Percentiles rank a stretch among this genome's conserved stretches.
These are phyloP conservation scores for Xylaria sp. DNA, from an alignment of 2,329 filamentous ascomycete genomes.

Conservation along the genomic window DNA sequence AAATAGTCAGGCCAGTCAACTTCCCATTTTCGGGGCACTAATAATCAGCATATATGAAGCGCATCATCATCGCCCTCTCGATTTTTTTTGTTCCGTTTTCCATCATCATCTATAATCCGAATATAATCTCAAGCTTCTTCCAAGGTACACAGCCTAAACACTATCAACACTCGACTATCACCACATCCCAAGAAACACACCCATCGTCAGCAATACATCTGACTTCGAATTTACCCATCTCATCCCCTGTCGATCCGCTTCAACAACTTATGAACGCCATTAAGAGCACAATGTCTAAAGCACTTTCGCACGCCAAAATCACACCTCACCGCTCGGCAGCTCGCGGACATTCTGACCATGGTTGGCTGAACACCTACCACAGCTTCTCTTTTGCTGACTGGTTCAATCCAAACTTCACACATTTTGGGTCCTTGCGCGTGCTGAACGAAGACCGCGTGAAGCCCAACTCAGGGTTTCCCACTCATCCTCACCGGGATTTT, in stretches of 20 bases:
- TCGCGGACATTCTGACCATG: constrained; percentile 82
- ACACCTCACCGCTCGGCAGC: constrained; percentile 76
- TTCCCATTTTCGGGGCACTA: constrained; percentile 9
- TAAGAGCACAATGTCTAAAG: constrained; percentile 69
- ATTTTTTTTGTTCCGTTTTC: constrained; percentile 48
- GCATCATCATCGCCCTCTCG: constrained; percentile 42
- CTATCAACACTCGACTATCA: constrained; percentile 3
- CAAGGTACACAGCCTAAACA: constrained; percentile 17
- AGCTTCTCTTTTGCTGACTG: constrained; percentile 83
- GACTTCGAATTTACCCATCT: constrained; percentile 11
- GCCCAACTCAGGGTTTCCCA: constrained; percentile 80
- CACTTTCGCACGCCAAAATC: constrained; percentile 76
- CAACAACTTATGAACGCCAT: constrained; percentile 50
- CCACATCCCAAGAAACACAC: constrained; percentile 1
- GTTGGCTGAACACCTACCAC: constrained; percentile 89
- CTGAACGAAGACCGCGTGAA: constrained; percentile 90
- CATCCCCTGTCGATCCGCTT: constrained; percentile 8
- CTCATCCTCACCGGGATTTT: constrained; percentile 85
- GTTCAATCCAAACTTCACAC: constrained; percentile 73
- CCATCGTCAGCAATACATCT: constrained; percentile 9
- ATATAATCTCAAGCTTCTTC: constrained; percentile 36
- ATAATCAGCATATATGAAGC: constrained; percentile 50
- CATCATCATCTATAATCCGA: constrained; percentile 46
- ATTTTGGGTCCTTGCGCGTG: constrained; percentile 82
- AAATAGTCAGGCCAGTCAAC: neutral